A percentile compares a stretch with the other conserved stretches of the same genome.
Conservation (phyloP, 163 green algal species). For the Chloromonas sp. region DNA sequence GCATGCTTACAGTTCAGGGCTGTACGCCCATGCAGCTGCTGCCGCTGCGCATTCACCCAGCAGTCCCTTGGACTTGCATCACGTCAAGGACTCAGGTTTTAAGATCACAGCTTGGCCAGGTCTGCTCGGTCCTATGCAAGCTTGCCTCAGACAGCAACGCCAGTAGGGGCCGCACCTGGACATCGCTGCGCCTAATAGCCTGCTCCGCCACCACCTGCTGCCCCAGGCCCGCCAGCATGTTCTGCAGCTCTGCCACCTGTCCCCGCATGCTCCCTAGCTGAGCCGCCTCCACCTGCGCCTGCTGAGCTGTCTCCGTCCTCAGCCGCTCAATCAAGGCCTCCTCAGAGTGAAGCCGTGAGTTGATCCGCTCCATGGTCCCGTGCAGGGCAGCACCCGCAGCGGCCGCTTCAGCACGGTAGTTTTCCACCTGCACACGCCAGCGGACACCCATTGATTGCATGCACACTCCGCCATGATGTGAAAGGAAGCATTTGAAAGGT, state of each 20-base stretch:
- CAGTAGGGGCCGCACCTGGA: neutral
- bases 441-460: neutral
- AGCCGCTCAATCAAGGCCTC: slow-evolving; percentile 30
- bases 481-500: neutral
- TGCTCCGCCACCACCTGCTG: slow-evolving; percentile 32
- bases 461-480: neutral
- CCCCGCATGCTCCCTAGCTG: slow-evolving; percentile 23
- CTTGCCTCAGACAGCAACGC: too few species aligned
- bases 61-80: too few species aligned
- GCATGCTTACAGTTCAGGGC: too few species aligned
- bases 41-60: too few species aligned
- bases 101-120: too few species aligned
- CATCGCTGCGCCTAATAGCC: slow-evolving; percentile 22
- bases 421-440: slow-evolving; percentile 14
- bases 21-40: too few species aligned
- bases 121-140: too few species aligned
- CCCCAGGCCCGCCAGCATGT: slow-evolving; percentile 17
- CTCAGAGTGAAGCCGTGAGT: slow-evolving; percentile 17
- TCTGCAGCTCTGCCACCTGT: slow-evolving; percentile 24
- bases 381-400: slow-evolving; percentile 23
- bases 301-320: slow-evolving; percentile 19
- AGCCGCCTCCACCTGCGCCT: slow-evolving; percentile 19
- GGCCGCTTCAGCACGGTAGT: slow-evolving; percentile 18
- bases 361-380: slow-evolving; percentile 23
- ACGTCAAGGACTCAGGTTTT: too few species aligned